Conservation (phyloP, 257 asterid species). For the Solanum megistacrolobum region DNA sequence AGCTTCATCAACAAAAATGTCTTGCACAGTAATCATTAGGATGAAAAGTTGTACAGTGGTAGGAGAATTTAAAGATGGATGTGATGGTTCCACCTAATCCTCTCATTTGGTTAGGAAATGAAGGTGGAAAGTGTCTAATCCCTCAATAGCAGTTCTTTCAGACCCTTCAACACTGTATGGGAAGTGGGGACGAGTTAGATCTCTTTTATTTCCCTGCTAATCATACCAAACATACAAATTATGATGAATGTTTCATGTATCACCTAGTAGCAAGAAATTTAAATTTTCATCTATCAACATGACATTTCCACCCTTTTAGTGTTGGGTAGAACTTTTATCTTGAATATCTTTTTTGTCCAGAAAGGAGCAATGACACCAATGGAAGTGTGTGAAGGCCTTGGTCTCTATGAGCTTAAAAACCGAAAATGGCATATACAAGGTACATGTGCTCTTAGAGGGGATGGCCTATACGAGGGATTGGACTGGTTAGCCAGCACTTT, state of each 20-base stretch:
- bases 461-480: constrained; percentile 89
- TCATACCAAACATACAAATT: background rate
- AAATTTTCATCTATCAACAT: background rate
- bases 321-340: background rate
- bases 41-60: background rate
- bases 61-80: background rate
- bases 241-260: background rate
- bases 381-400: constrained; percentile 93
- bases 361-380: constrained; percentile 91
- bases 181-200: background rate
- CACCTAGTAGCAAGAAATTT: background rate
- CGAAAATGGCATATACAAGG: constrained; percentile 98
- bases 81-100: background rate
- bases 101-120: background rate
- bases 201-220: background rate
- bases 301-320: background rate
- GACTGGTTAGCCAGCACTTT: constrained; percentile 90
- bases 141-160: background rate
- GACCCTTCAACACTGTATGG: background rate
- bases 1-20: background rate
- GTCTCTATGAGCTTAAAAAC: constrained; percentile 71
- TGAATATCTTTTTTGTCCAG: constrained; percentile 19
- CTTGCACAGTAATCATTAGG: background rate
- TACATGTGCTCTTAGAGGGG: constrained; percentile 84
- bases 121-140: background rate